Evolutionary conservation across 768 basidiomycete genomes (phyloP), one percentile per base, ranked within the genome.

Genomic region (Amanita fuliginea): DNA sequence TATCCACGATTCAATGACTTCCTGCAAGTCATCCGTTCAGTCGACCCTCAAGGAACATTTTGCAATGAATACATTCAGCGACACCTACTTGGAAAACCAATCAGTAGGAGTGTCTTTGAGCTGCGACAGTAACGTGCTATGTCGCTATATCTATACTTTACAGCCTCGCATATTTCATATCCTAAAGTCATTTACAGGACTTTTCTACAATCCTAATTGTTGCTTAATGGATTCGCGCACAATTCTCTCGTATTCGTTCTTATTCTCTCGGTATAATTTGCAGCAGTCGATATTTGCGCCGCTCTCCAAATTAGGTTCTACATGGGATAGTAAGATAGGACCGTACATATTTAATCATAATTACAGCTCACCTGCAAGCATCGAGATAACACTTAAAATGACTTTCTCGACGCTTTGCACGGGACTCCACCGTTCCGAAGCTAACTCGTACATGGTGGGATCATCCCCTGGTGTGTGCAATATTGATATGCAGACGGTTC

Each of bases 351-450:
- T 22, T 35, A 21, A 11, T 46, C 36, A 24, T 16, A 24, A 51
- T 46, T 56, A 30, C 22, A 24, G 60, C 78, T 55, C 55, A 88
- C 91, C 89, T 54, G 96, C 94, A 10, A 99, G 75, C 93, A 99
- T 97, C 36, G 89, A 93, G 57, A 99, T 82, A 19, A 99, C 95
- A 57, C 91, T 94, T 8, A 98, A 73, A 47, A 98, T 77, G 55
- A 96, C 95, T 67, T 96, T 97, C 70, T 98, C 88, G 13, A 99
- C 89, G 59, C 89, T 91, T 67, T 98, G 95, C 0, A 98, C 95
- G n/a, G 96, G 96, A 51, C 87, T 91, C 96, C 96, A 99, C 34
- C 96, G 78, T 60, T 99, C 96, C 16, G 87, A 91, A 0, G 93
- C 91, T 56, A 86, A 80, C 63, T 99, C 95, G 64, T 97, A 98